Evolutionary conservation across 345 rosid genomes (phyloP).

Genomic region (Excoecaria cochinchinensis): DNA sequence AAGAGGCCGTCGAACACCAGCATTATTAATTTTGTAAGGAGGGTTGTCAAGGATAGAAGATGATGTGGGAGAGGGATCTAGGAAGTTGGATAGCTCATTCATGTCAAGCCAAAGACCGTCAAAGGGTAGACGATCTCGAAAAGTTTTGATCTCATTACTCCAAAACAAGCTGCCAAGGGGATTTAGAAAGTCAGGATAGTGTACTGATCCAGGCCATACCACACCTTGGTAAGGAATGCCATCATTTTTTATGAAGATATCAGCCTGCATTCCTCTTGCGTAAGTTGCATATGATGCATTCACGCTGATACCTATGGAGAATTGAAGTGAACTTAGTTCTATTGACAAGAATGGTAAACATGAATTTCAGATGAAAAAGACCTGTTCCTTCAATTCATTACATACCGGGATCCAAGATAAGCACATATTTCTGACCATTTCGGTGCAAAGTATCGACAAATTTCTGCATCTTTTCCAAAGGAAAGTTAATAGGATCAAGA

Average conservation of each 20-base stretch:
- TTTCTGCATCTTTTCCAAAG: slow-evolving; percentile 39
- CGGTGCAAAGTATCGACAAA: slow-evolving; percentile 51
- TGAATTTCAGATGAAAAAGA: background rate
- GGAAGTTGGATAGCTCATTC: slow-evolving; percentile 72
- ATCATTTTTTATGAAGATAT: slow-evolving; percentile 51
- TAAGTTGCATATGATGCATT: slow-evolving; percentile 47
- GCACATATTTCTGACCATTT: slow-evolving; percentile 62
- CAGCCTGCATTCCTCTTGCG: slow-evolving; percentile 63
- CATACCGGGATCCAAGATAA: slow-evolving; percentile 72
- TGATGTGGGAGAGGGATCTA: slow-evolving; percentile 39
- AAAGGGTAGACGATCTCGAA: slow-evolving; percentile 43
- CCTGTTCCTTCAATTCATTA: background rate
- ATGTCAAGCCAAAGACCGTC: slow-evolving; percentile 87
- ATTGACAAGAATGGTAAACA: background rate
- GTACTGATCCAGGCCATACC: slow-evolving; percentile 71
- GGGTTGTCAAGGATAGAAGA: slow-evolving; percentile 56
- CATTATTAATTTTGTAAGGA: slow-evolving; percentile 68
- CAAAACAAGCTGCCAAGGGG: slow-evolving; percentile 46
- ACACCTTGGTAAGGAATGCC: slow-evolving; percentile 59
- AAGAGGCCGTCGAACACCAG: slow-evolving; percentile 34
- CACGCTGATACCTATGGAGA: slow-evolving; percentile 51
- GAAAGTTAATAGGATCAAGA: slow-evolving; percentile 64
- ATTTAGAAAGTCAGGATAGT: slow-evolving; percentile 69
- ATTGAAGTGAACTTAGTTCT: background rate
- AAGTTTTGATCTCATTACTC: slow-evolving; percentile 56